Evolutionary conservation across 148 eudicot species (phyloP), one percentile per base, ranked within the genome.

Genomic region (Heliamphora exappendiculata): DNA sequence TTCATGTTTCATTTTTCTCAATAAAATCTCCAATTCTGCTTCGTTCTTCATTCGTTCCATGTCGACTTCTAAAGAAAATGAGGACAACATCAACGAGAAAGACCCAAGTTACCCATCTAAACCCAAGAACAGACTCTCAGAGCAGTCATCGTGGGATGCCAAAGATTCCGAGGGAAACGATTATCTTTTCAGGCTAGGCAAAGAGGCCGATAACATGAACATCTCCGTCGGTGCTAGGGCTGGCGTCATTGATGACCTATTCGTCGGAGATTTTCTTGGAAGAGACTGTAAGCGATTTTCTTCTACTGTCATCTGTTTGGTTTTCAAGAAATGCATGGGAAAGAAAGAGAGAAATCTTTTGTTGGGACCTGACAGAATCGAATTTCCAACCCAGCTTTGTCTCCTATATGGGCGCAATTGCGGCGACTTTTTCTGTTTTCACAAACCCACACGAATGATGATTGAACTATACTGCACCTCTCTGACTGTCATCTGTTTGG

Each of bases 111-210:
- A 53, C 17, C 54, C 82, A 10, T 53, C 28, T 19, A 77, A 29
- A 5, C 74, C 77, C 41, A 79, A 81, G 81, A 89, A 84, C 86
- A 86, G 83, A 70, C 69, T 94, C 8, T 94, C 97, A 67, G 82
- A 90, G 77, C 94, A 92, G 73, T 94, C 98, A 14, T 94, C 98
- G 39, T 94, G 98, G 98, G 98, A 94, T 75, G 79, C 96, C 2
- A 89, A 88, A 75, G 98, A 95, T 57, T 55, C 86, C 0, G 82
- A 85, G 70, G 98, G 97, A n/a, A 84, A 92, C 24, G 98, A 95
- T 83, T 95, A 95, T 64, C 82, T 95, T 14, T 95, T 92, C 71
- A 80, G 93, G 81, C 90, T 95, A 4, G 98, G 98, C 13, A 88
- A 91, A 34, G 98, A 95, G 82, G 91, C 96, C 31, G 97, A 91